Conservation (phyloP, 306 rosid genomes). For the Ormosia semicastrata region DNA sequence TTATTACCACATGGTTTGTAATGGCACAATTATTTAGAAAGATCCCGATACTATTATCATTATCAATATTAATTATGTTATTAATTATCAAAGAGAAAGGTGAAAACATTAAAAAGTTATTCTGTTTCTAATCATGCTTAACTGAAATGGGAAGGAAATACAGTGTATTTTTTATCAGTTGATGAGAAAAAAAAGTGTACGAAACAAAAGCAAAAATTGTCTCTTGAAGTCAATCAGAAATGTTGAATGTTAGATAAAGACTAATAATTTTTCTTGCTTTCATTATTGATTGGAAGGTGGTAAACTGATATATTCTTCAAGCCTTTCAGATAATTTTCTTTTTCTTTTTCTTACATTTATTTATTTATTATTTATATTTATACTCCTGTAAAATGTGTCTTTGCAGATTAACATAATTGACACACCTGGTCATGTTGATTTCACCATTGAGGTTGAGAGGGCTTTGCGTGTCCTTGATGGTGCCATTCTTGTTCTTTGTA, state of each 20-base stretch:
- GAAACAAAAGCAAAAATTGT: not conserved
- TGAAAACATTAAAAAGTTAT: not conserved
- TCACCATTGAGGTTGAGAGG: slow-evolving; percentile 97
- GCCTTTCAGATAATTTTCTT: not conserved
- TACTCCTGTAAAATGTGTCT: slow-evolving; percentile 15
- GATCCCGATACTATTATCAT: not conserved
- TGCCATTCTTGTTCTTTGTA: slow-evolving; percentile 96
- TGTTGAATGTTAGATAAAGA: not conserved
- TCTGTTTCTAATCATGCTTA: not conserved
- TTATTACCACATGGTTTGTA: not conserved
- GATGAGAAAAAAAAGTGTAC: not conserved
- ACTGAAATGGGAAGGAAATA: slow-evolving; percentile 19
- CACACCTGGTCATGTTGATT: slow-evolving; percentile 98
- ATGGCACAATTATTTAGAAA: not conserved
- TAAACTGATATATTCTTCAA: not conserved
- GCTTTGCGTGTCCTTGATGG: slow-evolving; percentile 99
- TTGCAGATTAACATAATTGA: slow-evolving; percentile 95
- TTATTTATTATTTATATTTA: not conserved
- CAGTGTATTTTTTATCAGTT: not conserved
- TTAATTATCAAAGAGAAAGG: not conserved
- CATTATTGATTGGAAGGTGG: slow-evolving; percentile 6
- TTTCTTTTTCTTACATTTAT: not conserved
- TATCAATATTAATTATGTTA: not conserved
- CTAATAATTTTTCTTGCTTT: not conserved
- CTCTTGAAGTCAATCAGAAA: not conserved